phyloP scores from a whole-genome alignment of 495 filamentous ascomycete genomes.

The Antarctomyces pellizariae region DNA sequence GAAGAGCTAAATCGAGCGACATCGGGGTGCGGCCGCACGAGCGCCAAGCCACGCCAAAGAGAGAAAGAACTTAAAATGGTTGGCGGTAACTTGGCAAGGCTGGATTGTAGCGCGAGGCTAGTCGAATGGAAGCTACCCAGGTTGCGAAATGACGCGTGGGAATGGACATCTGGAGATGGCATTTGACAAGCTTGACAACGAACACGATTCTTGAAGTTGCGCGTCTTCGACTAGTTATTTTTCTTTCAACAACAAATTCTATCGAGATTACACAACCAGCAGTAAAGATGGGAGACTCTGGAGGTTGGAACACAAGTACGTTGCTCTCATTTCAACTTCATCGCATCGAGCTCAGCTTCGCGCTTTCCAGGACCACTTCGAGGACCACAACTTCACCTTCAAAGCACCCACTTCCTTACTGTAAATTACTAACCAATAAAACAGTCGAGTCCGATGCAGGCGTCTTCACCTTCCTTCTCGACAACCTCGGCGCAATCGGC shows the following conservation, averaged over 20 bases:
- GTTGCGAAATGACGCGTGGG: no score
- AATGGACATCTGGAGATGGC: no score
- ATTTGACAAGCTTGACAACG: no score
- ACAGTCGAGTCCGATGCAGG: slow-evolving; percentile 91
- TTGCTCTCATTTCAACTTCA: slow-evolving; percentile 4
- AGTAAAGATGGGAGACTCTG: slow-evolving; percentile 28
- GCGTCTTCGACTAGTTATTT: no score
- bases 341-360: background rate
- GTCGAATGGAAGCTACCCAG: no score
- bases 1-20: no score
- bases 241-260: background rate
- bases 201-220: no score
- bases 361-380: background rate
- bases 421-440: slow-evolving; percentile 14
- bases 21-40: no score
- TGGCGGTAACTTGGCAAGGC: no score
- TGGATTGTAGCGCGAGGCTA: no score
- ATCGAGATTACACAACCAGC: slow-evolving; percentile 1
- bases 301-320: slow-evolving; percentile 34
- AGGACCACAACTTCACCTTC: background rate
- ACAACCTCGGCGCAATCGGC: slow-evolving; percentile 74
- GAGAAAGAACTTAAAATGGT: no score
- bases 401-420: background rate
- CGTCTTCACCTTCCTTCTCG: slow-evolving; percentile 86
- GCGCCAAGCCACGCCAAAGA: no score